Conservation (phyloP, 306 rosid genomes). For the Cyamopsis tetragonoloba region DNA sequence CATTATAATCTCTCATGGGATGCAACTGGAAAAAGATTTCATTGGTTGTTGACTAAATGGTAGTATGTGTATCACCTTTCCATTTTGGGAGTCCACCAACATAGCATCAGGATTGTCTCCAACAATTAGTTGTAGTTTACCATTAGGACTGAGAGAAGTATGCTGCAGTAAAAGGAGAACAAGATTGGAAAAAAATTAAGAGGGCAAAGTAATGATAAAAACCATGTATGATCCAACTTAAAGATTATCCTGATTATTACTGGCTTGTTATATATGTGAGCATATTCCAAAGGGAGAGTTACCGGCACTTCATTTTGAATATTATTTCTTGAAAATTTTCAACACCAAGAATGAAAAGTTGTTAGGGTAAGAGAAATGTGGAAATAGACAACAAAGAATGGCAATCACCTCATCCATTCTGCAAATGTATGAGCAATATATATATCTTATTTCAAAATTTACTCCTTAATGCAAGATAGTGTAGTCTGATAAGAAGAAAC, state of each 20-base stretch:
- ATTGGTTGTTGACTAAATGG: constrained; percentile 3
- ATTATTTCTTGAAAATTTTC: neutral
- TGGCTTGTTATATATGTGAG: neutral
- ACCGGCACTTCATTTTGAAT: neutral
- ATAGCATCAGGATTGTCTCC: constrained; percentile 77
- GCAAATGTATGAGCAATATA: neutral
- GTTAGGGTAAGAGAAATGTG: neutral
- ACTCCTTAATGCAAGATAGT: neutral
- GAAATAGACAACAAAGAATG: neutral
- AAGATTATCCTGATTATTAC: neutral
- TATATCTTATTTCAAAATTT: neutral
- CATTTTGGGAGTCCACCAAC: constrained; percentile 78
- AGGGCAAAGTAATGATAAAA: neutral
- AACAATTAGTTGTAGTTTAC: constrained; percentile 61
- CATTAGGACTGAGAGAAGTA: constrained; percentile 64
- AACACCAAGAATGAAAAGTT: neutral
- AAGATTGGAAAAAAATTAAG: neutral
- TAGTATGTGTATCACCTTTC: constrained; percentile 51
- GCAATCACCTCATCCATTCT: neutral
- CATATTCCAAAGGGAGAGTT: neutral
- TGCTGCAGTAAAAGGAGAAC: constrained; percentile 46
- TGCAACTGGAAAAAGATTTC: neutral
- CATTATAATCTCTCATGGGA: neutral
- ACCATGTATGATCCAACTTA: neutral
- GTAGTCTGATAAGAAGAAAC: neutral